Conservation (phyloP, 2,329 filamentous ascomycete species). For the Diaporthe amygdali region DNA sequence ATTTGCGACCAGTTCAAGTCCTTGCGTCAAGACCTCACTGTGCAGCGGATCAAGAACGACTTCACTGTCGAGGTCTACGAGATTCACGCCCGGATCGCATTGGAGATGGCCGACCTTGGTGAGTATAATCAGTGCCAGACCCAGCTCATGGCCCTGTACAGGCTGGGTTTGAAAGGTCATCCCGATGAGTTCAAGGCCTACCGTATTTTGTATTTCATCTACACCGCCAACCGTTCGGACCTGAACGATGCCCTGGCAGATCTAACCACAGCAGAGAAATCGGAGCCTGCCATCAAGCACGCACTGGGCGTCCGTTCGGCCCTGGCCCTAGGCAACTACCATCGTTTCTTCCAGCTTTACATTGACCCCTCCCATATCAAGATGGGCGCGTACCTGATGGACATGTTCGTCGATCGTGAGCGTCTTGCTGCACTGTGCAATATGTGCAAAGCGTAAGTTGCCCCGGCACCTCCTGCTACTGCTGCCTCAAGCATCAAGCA, state of each 20-base stretch:
- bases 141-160: slow-evolving; percentile 91
- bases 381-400: slow-evolving; percentile 98
- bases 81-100: slow-evolving; percentile 93
- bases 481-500: background rate
- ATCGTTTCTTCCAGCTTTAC: slow-evolving; percentile 97
- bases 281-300: slow-evolving; percentile 83
- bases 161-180: slow-evolving; percentile 84
- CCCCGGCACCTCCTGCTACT: background rate
- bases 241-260: slow-evolving; percentile 98
- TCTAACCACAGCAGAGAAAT: slow-evolving; percentile 97
- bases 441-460: slow-evolving; percentile 93
- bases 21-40: slow-evolving; percentile 94
- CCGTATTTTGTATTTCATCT: slow-evolving; percentile 99
- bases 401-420: slow-evolving; percentile 97
- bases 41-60: slow-evolving; percentile 95
- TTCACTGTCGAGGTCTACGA: slow-evolving; percentile 98
- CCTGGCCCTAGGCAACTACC: slow-evolving; percentile 92
- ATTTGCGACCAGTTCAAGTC: slow-evolving; percentile 99
- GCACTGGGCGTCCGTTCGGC: slow-evolving; percentile 90
- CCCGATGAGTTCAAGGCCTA: slow-evolving; percentile 98
- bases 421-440: slow-evolving; percentile 87
- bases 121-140: slow-evolving; percentile 99
- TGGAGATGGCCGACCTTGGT: slow-evolving; percentile 99
- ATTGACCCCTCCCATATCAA: slow-evolving; percentile 78
- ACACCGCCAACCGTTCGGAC: slow-evolving; percentile 96